Base-by-base conservation (phyloP, 1,139 yeast genomes). In the Tardiomyces depauwii region DNA sequence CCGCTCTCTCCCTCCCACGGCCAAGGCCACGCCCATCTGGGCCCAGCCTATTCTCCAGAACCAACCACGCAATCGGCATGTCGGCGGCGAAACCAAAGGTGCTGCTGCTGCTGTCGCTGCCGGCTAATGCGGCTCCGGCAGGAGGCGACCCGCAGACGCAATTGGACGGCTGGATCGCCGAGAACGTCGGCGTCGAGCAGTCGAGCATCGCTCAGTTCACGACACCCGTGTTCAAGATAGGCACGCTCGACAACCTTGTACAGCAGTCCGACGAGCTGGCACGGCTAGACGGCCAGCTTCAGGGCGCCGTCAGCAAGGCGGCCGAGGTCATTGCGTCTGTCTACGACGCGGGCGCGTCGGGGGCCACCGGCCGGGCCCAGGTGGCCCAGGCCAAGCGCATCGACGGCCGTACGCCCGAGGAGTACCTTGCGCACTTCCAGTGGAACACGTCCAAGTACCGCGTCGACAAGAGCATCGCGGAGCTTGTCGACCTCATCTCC, bases 371-470 rank as follows among this genome's bases (percentile, higher is more conserved):
- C 47, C 61, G 58, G 30, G 63, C 71, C 2, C 64, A 70, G 44
- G 61, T 73, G n/a, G 68, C 55, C 16, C 67, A 71, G 9, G 74
- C 76, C 44, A 74, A 72, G 58, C 70, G 68, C 44, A 69, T 78
- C 41, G 73, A 77, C 45, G 77, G 74, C 52, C 70, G 59, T 52
- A 63, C 72, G 2, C 76, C 81, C 13, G 73, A 76, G 47, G 78
- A 77, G 47, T 88, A 78, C 60, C 68, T 87, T 54, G 84, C 82
- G 61, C 67, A 72, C 44, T 91, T 91, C 65, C 73, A 76, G 46
- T 91, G 99, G 99, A 87, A 87, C 62, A 68, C 84, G 12, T 77
- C 85, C 52, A 86, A 89, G 67, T 91, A 81, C 67, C 76, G 96
- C 59, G 71, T 83, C 48, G 96, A 89, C 66, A 84, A 81, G 63